phyloP scores from a whole-genome alignment of 345 rosid genomes.

The Cardiospermum halicacabum region DNA sequence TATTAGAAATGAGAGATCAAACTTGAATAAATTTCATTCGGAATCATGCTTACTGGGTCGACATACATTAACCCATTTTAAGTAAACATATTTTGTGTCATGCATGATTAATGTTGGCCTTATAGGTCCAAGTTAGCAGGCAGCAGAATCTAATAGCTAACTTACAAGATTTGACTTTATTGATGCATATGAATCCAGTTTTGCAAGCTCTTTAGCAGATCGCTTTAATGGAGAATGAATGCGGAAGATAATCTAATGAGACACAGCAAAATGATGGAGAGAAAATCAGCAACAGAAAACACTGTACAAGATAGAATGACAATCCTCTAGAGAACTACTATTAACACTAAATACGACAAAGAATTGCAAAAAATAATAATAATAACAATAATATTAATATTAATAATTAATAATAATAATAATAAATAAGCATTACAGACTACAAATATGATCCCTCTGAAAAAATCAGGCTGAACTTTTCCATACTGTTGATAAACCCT shows the following conservation, averaged over 20 bases:
- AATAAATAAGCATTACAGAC: too few relatives aligned
- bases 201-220: conserved; percentile 63
- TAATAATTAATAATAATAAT: too few relatives aligned
- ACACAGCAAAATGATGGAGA: conserved; percentile 11
- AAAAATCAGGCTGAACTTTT: not conserved
- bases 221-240: conserved; percentile 64
- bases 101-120: not conserved
- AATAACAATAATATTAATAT: too few relatives aligned
- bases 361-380: not conserved
- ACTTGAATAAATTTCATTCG: not conserved
- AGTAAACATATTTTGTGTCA: not conserved
- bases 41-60: not conserved
- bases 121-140: not conserved
- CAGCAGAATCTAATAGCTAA: not conserved
- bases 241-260: conserved; percentile 59
- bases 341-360: not conserved
- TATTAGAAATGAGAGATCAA: not conserved
- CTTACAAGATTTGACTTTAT: conserved; percentile 80
- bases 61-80: not conserved
- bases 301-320: not conserved
- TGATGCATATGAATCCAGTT: conserved; percentile 60
- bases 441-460: not conserved
- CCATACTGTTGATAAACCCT: not conserved
- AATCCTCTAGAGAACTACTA: conserved; percentile 4
- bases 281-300: not conserved